Conservation (phyloP, 768 basidiomycete genomes). For the Lactarius tabidus region DNA sequence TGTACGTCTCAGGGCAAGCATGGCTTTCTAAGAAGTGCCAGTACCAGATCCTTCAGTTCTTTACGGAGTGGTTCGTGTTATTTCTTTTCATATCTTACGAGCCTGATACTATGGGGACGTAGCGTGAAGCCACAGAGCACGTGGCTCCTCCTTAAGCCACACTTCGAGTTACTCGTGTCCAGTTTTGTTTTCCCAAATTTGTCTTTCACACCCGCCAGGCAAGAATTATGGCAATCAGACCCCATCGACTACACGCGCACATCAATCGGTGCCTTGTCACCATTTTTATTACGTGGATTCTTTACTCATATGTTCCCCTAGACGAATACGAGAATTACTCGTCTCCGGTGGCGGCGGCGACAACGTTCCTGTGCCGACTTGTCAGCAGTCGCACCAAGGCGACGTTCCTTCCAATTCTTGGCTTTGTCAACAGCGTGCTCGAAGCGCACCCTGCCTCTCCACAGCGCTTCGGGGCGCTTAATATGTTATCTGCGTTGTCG, state of each 20-base stretch:
- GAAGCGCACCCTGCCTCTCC: conserved; percentile 55
- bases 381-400: conserved; percentile 76
- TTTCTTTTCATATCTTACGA: background rate
- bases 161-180: conserved; percentile 72
- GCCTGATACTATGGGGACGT: conserved; percentile 7
- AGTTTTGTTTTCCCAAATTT: conserved; percentile 84
- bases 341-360: conserved; percentile 73
- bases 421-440: conserved; percentile 72
- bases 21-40: conserved; percentile 84
- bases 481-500: conserved; percentile 73
- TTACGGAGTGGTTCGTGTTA: conserved; percentile 73
- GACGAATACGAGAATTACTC: conserved; percentile 81
- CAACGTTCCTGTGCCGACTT: conserved; percentile 73
- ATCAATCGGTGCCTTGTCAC: conserved; percentile 51
- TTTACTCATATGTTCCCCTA: conserved; percentile 31
- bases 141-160: conserved; percentile 83
- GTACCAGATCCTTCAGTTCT: conserved; percentile 79
- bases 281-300: background rate
- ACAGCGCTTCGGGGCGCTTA: conserved; percentile 81
- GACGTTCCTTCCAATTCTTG: conserved; percentile 77
- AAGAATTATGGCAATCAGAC: conserved; percentile 74
- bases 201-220: conserved; percentile 64
- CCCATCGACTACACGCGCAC: conserved; percentile 78
- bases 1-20: conserved; percentile 65
- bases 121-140: conserved; percentile 94